Conservation (phyloP, 2,329 filamentous ascomycete genomes). For the Trichoderma lentiforme region DNA sequence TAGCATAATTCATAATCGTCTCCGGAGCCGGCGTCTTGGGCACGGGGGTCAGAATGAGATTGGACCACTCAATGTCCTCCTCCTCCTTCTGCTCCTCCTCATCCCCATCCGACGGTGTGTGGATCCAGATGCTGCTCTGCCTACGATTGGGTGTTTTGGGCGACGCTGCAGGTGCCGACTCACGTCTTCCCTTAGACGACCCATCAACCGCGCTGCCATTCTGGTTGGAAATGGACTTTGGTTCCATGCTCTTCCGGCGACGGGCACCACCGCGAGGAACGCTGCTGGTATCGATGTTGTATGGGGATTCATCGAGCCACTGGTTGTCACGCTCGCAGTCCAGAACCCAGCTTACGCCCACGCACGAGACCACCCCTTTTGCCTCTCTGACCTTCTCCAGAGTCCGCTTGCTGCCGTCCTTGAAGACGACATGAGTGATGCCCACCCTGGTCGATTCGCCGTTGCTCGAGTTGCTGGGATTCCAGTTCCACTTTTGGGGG, state of each 20-base stretch:
- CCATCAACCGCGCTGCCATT: conserved; percentile 60
- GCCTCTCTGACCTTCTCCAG: conserved; percentile 75
- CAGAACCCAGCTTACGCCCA: conserved; percentile 84
- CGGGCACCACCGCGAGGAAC: conserved; percentile 68
- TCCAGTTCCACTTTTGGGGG: conserved; percentile 74
- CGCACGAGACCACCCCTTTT: conserved; percentile 74
- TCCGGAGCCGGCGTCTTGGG: conserved; percentile 59
- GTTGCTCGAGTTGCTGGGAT: conserved; percentile 43
- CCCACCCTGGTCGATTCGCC: conserved; percentile 55
- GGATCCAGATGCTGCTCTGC: conserved; percentile 54
- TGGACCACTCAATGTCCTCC: conserved; percentile 40
- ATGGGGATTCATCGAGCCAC: conserved; percentile 72
- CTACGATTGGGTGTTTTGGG: conserved; percentile 52
- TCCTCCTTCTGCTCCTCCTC: conserved; percentile 38
- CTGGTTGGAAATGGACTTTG: conserved; percentile 63
- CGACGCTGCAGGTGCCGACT: conserved; percentile 32
- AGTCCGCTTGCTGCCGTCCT: conserved; percentile 77
- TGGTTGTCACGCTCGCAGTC: conserved; percentile 75
- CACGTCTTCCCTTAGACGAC: conserved; percentile 31
- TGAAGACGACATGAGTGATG: conserved; percentile 87
- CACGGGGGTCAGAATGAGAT: conserved; percentile 50
- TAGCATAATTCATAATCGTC: conserved; percentile 50
- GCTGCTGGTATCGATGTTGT: conserved; percentile 64
- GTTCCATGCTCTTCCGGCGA: conserved; percentile 79
- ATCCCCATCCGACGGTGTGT: conserved; percentile 47